A percentile compares a stretch with the other conserved stretches of the same genome.
Evolutionary conservation across 179 eudicot species (phyloP).

Genomic region (Nepenthes alata): DNA sequence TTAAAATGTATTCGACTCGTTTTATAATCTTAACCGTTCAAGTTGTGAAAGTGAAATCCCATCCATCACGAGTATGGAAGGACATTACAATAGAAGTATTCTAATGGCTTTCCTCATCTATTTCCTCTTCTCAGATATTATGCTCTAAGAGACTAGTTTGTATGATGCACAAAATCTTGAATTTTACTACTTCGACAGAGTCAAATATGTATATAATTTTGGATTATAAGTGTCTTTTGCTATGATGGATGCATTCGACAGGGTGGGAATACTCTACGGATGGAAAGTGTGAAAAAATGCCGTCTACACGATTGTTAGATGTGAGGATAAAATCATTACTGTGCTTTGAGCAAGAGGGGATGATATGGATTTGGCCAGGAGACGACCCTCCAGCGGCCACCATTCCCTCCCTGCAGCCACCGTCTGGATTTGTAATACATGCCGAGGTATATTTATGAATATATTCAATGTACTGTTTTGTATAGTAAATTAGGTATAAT

Average conservation of each 20-base stretch:
- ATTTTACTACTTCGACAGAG: not conserved
- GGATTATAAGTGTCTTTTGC: not conserved
- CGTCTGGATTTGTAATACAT: constrained; percentile 70
- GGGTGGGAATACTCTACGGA: constrained; percentile 98
- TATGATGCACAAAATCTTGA: not conserved
- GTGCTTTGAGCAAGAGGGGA: constrained; percentile 87
- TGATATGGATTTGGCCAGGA: constrained; percentile 99
- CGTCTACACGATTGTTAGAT: constrained; percentile 64
- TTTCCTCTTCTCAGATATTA: too few species aligned
- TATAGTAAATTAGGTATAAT: not conserved
- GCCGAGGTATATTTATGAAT: constrained; percentile 49
- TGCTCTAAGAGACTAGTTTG: not conserved
- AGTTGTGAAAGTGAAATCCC: too few species aligned
- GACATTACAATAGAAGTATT: too few species aligned
- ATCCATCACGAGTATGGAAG: too few species aligned
- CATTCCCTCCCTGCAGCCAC: constrained; percentile 70
- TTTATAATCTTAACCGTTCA: too few species aligned
- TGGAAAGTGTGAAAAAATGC: constrained; percentile 96
- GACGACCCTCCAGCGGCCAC: constrained; percentile 66
- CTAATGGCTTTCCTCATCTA: too few species aligned
- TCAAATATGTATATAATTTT: not conserved
- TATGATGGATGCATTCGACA: constrained; percentile 8
- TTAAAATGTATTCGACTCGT: too few species aligned
- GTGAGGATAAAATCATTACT: constrained; percentile 69
- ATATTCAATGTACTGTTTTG: not conserved